Conservation (phyloP, 2,329 filamentous ascomycete species). For the Elsinoe perseae region DNA sequence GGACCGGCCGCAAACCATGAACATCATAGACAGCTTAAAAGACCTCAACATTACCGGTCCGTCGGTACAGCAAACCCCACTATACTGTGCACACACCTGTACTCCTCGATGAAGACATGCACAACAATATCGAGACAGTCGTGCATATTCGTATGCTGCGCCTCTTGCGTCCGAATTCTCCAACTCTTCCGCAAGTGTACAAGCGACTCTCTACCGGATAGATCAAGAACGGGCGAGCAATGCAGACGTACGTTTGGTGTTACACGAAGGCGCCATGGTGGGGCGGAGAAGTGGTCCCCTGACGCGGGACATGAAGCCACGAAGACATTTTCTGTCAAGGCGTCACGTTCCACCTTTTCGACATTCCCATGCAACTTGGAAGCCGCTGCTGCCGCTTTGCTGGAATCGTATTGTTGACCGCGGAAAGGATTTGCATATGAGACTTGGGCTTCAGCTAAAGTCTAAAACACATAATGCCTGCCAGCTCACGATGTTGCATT, state of each 20-base stretch:
- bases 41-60: background rate
- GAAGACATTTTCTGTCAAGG: background rate
- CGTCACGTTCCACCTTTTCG: background rate
- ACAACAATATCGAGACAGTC: background rate
- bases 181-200: background rate
- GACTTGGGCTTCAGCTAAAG: background rate
- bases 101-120: background rate
- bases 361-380: too few species aligned
- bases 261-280: background rate
- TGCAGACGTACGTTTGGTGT: background rate
- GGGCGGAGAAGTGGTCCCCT: background rate
- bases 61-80: background rate
- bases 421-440: background rate
- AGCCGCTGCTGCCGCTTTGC: background rate
- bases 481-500: background rate
- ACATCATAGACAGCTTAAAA: background rate
- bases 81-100: background rate
- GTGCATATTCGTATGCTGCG: too few species aligned
- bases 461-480: too few species aligned
- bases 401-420: background rate
- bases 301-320: background rate
- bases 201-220: background rate
- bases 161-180: too few species aligned
- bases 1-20: conserved; percentile 9
- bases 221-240: background rate